phyloP scores from a whole-genome alignment of 2,329 filamentous ascomycete genomes.

The Acephala macrosclerotiorum region DNA sequence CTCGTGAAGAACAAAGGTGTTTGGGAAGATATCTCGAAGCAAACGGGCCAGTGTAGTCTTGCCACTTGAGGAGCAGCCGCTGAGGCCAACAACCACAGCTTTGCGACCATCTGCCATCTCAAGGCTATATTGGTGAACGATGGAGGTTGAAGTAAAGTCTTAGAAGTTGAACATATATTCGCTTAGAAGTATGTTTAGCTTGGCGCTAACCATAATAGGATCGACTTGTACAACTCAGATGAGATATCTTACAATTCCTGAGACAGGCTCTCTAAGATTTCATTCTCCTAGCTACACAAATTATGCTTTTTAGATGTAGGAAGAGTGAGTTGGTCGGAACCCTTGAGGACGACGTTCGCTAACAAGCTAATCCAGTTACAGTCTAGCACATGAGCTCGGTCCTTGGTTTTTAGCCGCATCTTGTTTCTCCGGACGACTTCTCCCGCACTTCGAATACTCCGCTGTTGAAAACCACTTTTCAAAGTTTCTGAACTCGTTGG shows the following conservation, averaged over 20 bases:
- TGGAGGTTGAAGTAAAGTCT: neutral
- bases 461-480: neutral
- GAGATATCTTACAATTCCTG: too few relatives aligned
- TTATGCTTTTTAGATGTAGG: too few relatives aligned
- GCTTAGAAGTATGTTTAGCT: neutral
- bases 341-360: neutral
- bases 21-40: slow-evolving; percentile 80
- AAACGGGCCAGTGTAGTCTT: slow-evolving; percentile 93
- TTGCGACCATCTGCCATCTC: slow-evolving; percentile 33
- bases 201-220: neutral
- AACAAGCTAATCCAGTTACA: neutral
- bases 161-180: neutral
- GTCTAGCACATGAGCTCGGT: neutral
- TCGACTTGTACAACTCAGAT: too few relatives aligned
- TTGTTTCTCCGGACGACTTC: neutral
- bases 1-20: slow-evolving; percentile 85
- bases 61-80: slow-evolving; percentile 89
- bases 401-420: neutral
- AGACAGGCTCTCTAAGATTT: too few relatives aligned
- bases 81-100: slow-evolving; percentile 76
- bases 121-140: neutral
- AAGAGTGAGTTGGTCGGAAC: too few relatives aligned
- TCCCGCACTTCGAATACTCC: neutral
- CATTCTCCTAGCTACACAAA: too few relatives aligned
- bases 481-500: neutral